Evolutionary conservation across 2,329 filamentous ascomycete species (phyloP).

Genomic region (Dactylellina cionopaga): DNA sequence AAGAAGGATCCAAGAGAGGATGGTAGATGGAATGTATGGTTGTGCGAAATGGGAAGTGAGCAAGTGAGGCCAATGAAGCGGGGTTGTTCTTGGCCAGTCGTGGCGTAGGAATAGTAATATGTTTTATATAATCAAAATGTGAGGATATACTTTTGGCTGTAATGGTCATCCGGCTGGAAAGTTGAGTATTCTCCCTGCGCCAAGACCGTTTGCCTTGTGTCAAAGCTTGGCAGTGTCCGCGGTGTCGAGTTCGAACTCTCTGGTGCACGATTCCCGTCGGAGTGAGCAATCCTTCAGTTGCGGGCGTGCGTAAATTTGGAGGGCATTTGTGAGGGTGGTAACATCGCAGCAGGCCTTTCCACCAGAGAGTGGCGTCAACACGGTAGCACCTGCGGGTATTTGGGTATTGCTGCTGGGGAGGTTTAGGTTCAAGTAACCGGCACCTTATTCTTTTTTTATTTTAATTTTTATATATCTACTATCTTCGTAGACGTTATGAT

Average conservation of each 20-base stretch:
- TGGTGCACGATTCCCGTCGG: constrained; percentile 52
- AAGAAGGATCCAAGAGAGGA: no score
- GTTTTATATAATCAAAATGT: constrained; percentile 6
- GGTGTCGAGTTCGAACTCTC: constrained; percentile 53
- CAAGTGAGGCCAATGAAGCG: no score
- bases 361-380: constrained; percentile 54
- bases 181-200: constrained; percentile 51
- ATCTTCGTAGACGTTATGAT: background rate
- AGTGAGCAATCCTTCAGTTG: constrained; percentile 46
- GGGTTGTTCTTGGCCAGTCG: no score
- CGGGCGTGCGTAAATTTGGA: constrained; percentile 51
- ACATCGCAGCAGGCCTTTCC: constrained; percentile 52
- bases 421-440: constrained; percentile 46
- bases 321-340: constrained; percentile 53
- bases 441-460: constrained; percentile 34
- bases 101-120: no score
- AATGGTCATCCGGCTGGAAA: constrained; percentile 52
- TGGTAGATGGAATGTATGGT: no score
- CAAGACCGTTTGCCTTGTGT: constrained; percentile 47
- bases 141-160: constrained; percentile 29
- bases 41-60: no score
- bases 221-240: constrained; percentile 32
- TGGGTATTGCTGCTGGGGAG: constrained; percentile 38
- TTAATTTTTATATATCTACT: constrained; percentile 7
- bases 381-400: constrained; percentile 51